Conservation (phyloP, 2,329 filamentous ascomycete species). For the Penicillium sp. region DNA sequence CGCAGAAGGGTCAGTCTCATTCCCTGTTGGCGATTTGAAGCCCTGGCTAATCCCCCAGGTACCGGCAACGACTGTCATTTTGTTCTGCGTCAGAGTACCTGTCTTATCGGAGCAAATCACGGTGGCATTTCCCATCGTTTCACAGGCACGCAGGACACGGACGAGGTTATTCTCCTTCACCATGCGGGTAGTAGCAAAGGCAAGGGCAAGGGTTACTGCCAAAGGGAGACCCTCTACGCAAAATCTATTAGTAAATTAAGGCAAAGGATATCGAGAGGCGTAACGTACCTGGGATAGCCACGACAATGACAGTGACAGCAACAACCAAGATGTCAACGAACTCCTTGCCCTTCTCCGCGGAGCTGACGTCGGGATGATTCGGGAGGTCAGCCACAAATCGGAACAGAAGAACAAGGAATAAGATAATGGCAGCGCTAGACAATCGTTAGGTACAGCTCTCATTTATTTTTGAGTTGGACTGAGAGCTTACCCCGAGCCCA, state of each 20-base stretch:
- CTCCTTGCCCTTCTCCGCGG: slow-evolving; percentile 76
- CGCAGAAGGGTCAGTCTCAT: slow-evolving; percentile 19
- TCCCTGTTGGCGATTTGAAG: slow-evolving; percentile 53
- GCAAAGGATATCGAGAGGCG: not conserved
- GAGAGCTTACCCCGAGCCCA: slow-evolving; percentile 64
- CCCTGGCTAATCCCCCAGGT: slow-evolving; percentile 64
- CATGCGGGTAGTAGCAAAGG: slow-evolving; percentile 78
- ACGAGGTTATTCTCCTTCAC: slow-evolving; percentile 77
- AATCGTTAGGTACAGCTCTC: slow-evolving; percentile 13
- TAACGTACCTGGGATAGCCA: slow-evolving; percentile 66
- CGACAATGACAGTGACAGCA: slow-evolving; percentile 78
- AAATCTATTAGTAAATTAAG: not conserved
- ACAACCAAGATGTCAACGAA: slow-evolving; percentile 79
- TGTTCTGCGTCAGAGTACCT: slow-evolving; percentile 74
- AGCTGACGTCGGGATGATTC: slow-evolving; percentile 51
- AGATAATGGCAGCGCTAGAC: slow-evolving; percentile 66
- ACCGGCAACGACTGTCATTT: slow-evolving; percentile 76
- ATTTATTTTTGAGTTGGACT: not conserved
- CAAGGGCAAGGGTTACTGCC: slow-evolving; percentile 76
- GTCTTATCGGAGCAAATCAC: slow-evolving; percentile 83
- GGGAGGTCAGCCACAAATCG: slow-evolving; percentile 75
- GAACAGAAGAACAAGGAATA: slow-evolving; percentile 86
- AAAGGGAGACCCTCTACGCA: slow-evolving; percentile 69
- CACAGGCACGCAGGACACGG: slow-evolving; percentile 75
- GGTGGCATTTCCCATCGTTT: slow-evolving; percentile 80